Conservation (phyloP, 2,329 filamentous ascomycete genomes). For the Chrysoporthe austroafricana region DNA sequence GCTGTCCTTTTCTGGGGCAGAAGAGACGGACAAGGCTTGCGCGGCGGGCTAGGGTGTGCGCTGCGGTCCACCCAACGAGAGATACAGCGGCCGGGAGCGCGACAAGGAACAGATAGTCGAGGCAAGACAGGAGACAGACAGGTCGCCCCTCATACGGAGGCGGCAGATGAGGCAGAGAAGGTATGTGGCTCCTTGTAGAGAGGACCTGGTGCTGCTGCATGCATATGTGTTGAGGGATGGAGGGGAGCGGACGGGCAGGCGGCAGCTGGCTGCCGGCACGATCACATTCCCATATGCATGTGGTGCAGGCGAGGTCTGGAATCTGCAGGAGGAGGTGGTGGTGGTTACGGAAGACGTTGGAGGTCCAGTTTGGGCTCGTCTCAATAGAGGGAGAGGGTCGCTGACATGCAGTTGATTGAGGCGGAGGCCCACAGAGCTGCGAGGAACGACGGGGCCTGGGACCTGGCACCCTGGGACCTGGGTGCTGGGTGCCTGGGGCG, state of each 20-base stretch:
- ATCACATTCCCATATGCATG: not conserved
- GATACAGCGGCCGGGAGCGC: not conserved
- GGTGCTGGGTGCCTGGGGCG: too few relatives aligned
- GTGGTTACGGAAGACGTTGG: not conserved
- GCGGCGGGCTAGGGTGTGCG: not conserved
- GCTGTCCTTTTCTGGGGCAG: not conserved
- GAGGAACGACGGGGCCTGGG: not conserved
- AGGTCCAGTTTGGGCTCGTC: not conserved
- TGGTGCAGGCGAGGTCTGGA: not conserved
- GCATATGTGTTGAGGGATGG: not conserved
- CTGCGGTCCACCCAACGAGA: not conserved
- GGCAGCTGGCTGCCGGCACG: not conserved
- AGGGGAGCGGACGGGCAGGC: not conserved
- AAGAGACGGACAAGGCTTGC: not conserved
- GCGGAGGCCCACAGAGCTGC: not conserved
- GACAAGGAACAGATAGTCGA: constrained; percentile 1
- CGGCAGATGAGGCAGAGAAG: not conserved
- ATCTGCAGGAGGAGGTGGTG: not conserved
- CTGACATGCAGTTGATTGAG: not conserved
- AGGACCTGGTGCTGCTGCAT: not conserved
- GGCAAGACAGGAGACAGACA: not conserved
- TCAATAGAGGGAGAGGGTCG: not conserved
- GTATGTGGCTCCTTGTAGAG: not conserved
- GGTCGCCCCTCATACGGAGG: not conserved
- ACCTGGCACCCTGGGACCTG: not conserved